These are phyloP conservation scores for Penicillium paxilli DNA, from an alignment of 495 filamentous ascomycete genomes.

Conservation along the genomic window DNA sequence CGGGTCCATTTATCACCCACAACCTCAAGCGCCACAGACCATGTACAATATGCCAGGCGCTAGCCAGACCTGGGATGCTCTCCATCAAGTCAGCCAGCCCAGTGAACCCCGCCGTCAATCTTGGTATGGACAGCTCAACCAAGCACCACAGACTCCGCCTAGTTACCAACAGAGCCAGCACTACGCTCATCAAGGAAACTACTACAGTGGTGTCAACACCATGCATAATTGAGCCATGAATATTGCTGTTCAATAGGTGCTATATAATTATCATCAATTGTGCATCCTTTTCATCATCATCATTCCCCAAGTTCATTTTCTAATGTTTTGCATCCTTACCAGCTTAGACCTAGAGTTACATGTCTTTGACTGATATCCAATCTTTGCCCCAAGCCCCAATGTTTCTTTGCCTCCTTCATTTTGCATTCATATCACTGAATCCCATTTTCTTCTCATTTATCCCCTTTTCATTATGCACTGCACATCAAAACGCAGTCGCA, in stretches of 20 bases:
- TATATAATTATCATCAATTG: neutral
- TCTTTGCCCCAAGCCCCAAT: neutral
- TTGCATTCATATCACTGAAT: neutral
- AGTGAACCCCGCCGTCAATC: constrained; percentile 42
- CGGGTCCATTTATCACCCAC: constrained; percentile 20
- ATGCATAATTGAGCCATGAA: constrained; percentile 20
- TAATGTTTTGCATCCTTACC: constrained; percentile 5
- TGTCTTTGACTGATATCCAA: neutral
- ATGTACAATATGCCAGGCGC: constrained; percentile 44
- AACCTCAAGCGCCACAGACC: constrained; percentile 9
- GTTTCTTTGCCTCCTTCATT: neutral
- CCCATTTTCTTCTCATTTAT: neutral
- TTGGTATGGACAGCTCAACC: constrained; percentile 38
- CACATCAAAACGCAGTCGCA: constrained; percentile 29
- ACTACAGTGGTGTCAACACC: constrained; percentile 26
- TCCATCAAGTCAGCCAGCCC: constrained; percentile 34
- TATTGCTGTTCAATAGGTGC: neutral
- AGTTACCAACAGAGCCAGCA: constrained; percentile 30
- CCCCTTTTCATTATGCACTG: constrained; percentile 14
- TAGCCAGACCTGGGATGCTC: constrained; percentile 45
- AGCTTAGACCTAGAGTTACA: constrained; percentile 26
- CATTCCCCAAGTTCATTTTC: constrained; percentile 1
- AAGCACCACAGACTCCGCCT: constrained; percentile 20
- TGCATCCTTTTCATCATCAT: neutral
- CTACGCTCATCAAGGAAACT: constrained; percentile 26